Conservation (phyloP, 768 basidiomycete species). For the Boletus pseudopeckii region DNA sequence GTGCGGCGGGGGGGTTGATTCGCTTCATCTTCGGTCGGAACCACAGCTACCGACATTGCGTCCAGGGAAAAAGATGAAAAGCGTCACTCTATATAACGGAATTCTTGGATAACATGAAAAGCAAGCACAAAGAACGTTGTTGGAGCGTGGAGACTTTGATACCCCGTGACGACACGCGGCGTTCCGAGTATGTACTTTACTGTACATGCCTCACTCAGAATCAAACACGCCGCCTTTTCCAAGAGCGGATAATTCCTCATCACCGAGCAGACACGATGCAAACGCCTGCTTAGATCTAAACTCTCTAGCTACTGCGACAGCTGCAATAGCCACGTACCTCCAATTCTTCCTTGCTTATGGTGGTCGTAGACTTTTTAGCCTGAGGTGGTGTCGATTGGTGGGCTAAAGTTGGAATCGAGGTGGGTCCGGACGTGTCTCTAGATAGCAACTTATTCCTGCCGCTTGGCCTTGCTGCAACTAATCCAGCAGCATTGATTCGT, state of each 20-base stretch:
- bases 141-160: no score
- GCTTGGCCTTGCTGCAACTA: neutral
- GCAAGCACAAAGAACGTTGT: neutral
- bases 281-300: slow-evolving; percentile 23
- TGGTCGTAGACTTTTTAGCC: neutral
- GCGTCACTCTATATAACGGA: neutral
- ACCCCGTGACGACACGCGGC: no score
- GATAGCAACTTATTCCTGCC: neutral
- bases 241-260: slow-evolving; percentile 33
- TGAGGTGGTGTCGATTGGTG: neutral
- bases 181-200: neutral
- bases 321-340: slow-evolving; percentile 16
- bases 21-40: slow-evolving; percentile 1
- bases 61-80: neutral
- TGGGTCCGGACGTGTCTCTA: neutral
- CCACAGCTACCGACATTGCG: slow-evolving; percentile 15
- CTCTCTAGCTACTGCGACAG: neutral
- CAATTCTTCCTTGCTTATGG: slow-evolving; percentile 16
- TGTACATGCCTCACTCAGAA: slow-evolving; percentile 11
- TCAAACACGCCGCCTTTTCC: slow-evolving; percentile 29
- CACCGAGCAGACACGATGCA: slow-evolving; percentile 37
- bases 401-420: neutral
- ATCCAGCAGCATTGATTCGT: neutral
- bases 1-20: neutral
- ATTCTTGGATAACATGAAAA: slow-evolving; percentile 2